A percentile compares a stretch with the other conserved stretches of the same genome.
Evolutionary conservation across 768 basidiomycete species (phyloP).

Genomic region (Pleurotus citrinopileatus): DNA sequence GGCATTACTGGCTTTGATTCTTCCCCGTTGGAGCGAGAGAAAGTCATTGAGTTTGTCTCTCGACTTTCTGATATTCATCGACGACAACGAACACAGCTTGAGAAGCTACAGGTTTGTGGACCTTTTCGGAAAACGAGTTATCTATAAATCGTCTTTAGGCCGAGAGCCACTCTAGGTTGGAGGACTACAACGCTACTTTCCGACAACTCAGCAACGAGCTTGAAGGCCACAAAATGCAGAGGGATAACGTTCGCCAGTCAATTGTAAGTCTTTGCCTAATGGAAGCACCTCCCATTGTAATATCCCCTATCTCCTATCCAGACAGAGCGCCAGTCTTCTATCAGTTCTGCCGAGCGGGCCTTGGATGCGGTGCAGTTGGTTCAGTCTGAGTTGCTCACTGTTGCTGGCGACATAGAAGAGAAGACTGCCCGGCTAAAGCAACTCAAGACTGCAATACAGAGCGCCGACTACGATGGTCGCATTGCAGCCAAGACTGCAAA

Average conservation of each 20-base stretch:
- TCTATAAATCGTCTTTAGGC: conserved; percentile 29
- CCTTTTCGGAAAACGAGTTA: not conserved
- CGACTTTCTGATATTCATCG: conserved; percentile 61
- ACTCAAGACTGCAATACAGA: conserved; percentile 53
- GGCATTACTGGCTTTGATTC: conserved; percentile 74
- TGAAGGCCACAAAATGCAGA: conserved; percentile 53
- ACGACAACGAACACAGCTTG: conserved; percentile 59
- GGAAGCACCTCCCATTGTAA: not conserved
- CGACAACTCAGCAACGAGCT: conserved; percentile 54
- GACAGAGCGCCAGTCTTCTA: conserved; percentile 49
- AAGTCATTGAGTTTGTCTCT: conserved; percentile 71
- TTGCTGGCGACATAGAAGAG: conserved; percentile 67
- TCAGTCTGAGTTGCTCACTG: conserved; percentile 47
- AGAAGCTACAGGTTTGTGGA: conserved; percentile 59
- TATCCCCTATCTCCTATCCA: conserved; percentile 18
- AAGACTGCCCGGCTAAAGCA: conserved; percentile 61
- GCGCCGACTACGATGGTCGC: conserved; percentile 63
- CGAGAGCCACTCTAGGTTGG: conserved; percentile 52
- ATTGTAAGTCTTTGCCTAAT: conserved; percentile 39
- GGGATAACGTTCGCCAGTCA: conserved; percentile 48
- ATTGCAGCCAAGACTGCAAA: conserved; percentile 52
- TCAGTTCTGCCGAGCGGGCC: conserved; percentile 48
- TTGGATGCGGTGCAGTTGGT: conserved; percentile 58
- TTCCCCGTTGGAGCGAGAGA: conserved; percentile 64
- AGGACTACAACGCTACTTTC: conserved; percentile 64